phyloP scores from a whole-genome alignment of 352 stramenopile species.

The Elongisporangium senticosum region DNA sequence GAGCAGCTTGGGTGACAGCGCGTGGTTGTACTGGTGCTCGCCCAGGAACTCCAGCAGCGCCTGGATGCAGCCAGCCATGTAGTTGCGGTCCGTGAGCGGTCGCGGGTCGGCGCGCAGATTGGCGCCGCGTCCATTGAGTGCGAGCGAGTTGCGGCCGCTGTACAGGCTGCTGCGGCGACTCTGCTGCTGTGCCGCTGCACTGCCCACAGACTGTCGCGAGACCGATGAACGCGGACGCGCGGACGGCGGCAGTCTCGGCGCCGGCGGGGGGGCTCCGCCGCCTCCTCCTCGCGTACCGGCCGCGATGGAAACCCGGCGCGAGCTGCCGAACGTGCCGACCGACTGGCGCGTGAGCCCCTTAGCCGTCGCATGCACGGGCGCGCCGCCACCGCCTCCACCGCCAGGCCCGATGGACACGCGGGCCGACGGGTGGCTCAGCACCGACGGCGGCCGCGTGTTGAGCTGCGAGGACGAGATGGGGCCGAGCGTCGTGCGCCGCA shows the following conservation, averaged over 20 bases:
- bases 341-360: conserved; percentile 45
- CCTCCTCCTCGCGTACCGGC: conserved; percentile 6
- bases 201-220: conserved; percentile 43
- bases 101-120: conserved; percentile 67
- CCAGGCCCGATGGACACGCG: conserved; percentile 47
- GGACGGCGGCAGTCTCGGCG: conserved; percentile 7
- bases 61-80: conserved; percentile 89
- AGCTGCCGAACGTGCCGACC: conserved; percentile 28
- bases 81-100: conserved; percentile 88
- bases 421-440: conserved; percentile 25
- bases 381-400: neutral
- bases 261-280: conserved; percentile 7
- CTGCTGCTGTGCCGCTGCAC: conserved; percentile 1
- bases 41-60: conserved; percentile 93
- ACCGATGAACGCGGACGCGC: conserved; percentile 36
- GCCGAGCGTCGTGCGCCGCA: conserved; percentile 82
- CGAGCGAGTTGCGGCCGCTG: conserved; percentile 50
- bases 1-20: conserved; percentile 88
- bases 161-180: conserved; percentile 61
- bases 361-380: conserved; percentile 19
- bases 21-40: conserved; percentile 88
- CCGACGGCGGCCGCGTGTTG: conserved; percentile 42
- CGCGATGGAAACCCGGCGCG: conserved; percentile 48
- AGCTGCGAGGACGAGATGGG: conserved; percentile 83
- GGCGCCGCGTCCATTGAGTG: conserved; percentile 18